Evolutionary conservation across 352 stramenopile species (phyloP), one percentile per base, ranked within the genome.

Genomic region (Phytopythium chamaehyphon): DNA sequence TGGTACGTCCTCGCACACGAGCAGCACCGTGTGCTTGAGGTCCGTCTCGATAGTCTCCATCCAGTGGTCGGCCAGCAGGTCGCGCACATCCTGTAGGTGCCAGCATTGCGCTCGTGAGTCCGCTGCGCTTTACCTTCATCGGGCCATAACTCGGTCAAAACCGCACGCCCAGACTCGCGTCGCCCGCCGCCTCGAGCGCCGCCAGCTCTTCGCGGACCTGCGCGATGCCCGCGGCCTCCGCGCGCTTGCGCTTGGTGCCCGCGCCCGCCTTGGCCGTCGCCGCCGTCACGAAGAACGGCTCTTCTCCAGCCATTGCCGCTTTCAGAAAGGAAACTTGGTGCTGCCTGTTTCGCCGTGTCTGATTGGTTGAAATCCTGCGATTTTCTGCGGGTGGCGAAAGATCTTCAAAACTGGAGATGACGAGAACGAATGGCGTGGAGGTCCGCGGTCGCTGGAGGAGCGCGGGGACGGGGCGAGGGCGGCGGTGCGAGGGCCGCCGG

Each of bases 1-100:
- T 10, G 66, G 33, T 40, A 89, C 70, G 23, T 91, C 81, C 39
- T 91, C 81, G 51, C 77, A 91, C 44, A 88, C 58, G 6, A 91
- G 64, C 26, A 91, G 54, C 37, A 91, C 76, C 1, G 71, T 82
- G 56, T 83, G 54, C 53, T 83, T 88, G 21, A 90, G 52, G 53
- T 88, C 69, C 5, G 73, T 86, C 45, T 71, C 58, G 24, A 74
- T 65, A 6, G 54, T 74, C 22, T 76, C 76, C 22, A 90, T 62
- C 50, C 88, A 66, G 45, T 86, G 76, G 44, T 83, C 69, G 55
- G 84, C 73, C 50, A 90, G 51, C 24, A 70, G 59, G 71, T 88
- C 73, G 22, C 79, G 79, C 47, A 90, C 67, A 22, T 87, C 68
- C 79, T 90, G 26, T 9, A 5, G 2, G 15, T 9, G 9, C 5